Evolutionary conservation across 352 stramenopile genomes (phyloP), one percentile per base, ranked within the genome.

Genomic region (Lagenidium giganteum): DNA sequence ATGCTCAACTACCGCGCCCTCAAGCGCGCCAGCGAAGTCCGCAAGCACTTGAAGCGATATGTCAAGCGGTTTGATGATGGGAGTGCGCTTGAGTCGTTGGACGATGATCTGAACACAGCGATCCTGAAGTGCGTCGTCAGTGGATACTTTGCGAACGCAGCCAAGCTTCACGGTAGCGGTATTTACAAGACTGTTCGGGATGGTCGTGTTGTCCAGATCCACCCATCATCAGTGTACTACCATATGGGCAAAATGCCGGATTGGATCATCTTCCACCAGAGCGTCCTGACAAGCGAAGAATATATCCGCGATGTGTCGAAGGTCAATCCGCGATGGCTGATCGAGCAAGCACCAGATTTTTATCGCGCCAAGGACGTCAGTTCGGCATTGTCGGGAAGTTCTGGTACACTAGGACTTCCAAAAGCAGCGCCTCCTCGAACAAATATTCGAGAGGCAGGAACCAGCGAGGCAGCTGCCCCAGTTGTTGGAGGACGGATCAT

Each of bases 251-350:
- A 59, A 17, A 70, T 92, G 28, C 96, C 96, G 5, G 96, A 99
- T 55, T 99, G 97, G 75, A 87, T 98, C 12, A 77, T 96, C 25
- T 99, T 98, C 65, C 95, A 99, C 54, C 94, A 99, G 64, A 93
- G 98, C 27, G 95, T 99, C 17, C 86, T 97, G 38, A 99, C 96
- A 1, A 96, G 82, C 0, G 96, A 98, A 51, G 95, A 98, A 63
- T 96, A 87, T 43, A 74, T 91, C 17, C 69, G 71, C 12, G 67
- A 83, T 25, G 65, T 85, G 20, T 64, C 54, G 11, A 74, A 47
- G 35, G 80, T 87, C 31, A 66, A 87, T 16, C 75, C 75, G 11
- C 67, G 75, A 36, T 87, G 75, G 75, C 54, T 87, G 18, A 47
- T 83, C 7, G 51, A 61, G 20, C 47, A 70, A 1, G 69, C 71